Percentiles rank a stretch among this genome's conserved stretches.
Conservation (phyloP, 2,329 filamentous ascomycete species). For the Colletotrichum kahawae region DNA sequence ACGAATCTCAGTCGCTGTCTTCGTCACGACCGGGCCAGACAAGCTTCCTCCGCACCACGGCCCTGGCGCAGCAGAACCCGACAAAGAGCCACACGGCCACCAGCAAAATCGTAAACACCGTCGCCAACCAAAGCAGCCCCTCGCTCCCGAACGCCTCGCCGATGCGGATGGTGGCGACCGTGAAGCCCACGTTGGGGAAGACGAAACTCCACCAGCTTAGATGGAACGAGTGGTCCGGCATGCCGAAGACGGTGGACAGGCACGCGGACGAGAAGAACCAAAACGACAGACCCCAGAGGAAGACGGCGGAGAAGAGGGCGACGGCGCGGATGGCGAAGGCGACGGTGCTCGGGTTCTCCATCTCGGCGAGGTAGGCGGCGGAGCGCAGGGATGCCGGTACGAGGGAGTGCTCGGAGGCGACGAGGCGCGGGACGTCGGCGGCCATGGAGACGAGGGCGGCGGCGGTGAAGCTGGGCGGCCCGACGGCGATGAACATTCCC, state of each 20-base stretch:
- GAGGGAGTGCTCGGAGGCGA: conserved; percentile 1
- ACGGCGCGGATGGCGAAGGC: conserved; percentile 16
- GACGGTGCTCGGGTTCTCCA: conserved; percentile 7
- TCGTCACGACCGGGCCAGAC: conserved; percentile 41
- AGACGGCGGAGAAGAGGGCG: conserved; percentile 23
- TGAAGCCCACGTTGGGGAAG: conserved; percentile 63
- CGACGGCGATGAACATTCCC: conserved; percentile 70
- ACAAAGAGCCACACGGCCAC: conserved; percentile 55
- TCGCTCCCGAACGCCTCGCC: conserved; percentile 51
- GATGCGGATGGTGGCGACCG: conserved; percentile 57
- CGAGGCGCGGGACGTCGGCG: background rate
- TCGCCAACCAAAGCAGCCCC: conserved; percentile 50
- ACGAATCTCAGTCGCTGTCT: conserved; percentile 21
- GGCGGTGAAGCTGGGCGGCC: conserved; percentile 56
- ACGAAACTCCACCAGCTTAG: conserved; percentile 67
- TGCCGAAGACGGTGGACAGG: conserved; percentile 46
- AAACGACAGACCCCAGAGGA: conserved; percentile 37
- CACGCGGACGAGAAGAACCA: conserved; percentile 57
- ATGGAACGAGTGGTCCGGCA: conserved; percentile 36
- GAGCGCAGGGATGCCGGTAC: conserved; percentile 4
- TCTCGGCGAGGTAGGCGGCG: background rate
- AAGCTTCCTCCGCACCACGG: conserved; percentile 49
- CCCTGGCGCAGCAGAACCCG: conserved; percentile 45
- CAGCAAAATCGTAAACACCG: conserved; percentile 54
- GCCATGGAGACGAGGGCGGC: conserved; percentile 30